Evolutionary conservation across 352 stramenopile genomes (phyloP).

Genomic region (Pythium chondricola): DNA sequence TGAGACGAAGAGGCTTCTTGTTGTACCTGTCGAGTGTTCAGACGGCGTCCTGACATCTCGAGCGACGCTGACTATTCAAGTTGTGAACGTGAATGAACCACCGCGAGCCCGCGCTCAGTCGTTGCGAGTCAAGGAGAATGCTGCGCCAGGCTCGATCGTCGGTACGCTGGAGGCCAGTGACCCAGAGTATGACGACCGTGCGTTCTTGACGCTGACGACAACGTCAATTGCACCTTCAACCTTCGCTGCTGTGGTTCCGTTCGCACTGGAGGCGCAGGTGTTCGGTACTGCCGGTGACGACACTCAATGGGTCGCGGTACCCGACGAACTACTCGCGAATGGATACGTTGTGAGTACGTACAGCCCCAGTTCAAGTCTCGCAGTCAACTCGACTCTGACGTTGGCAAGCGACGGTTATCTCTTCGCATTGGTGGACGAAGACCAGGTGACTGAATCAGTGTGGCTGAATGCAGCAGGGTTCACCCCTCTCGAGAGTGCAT

Average conservation of each 20-base stretch:
- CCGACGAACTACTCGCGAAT: not conserved
- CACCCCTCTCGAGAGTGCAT: not conserved
- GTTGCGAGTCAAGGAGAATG: constrained; percentile 32
- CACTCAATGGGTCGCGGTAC: constrained; percentile 17
- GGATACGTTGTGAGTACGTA: constrained; percentile 12
- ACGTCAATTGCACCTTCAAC: not conserved
- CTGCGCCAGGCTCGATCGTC: constrained; percentile 1
- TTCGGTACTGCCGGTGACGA: constrained; percentile 15
- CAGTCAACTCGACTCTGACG: constrained; percentile 4
- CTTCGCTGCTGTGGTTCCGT: not conserved
- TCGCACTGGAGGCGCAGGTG: constrained; percentile 1
- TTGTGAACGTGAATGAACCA: constrained; percentile 49
- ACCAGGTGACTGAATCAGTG: not conserved
- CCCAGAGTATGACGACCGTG: constrained; percentile 17
- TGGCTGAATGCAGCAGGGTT: constrained; percentile 17
- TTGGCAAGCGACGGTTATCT: constrained; percentile 20
- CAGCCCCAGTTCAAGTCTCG: not conserved
- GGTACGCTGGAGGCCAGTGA: constrained; percentile 10
- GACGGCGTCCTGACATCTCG: constrained; percentile 22
- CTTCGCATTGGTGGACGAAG: constrained; percentile 19
- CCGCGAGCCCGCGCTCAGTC: constrained; percentile 22
- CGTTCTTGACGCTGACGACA: constrained; percentile 15
- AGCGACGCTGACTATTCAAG: constrained; percentile 17
- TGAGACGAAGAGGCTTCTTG: constrained; percentile 26
- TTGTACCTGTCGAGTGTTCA: constrained; percentile 26